Evolutionary conservation across 176 grass and related monocot species (phyloP).

Genomic region (Oropetium thomaeum): DNA sequence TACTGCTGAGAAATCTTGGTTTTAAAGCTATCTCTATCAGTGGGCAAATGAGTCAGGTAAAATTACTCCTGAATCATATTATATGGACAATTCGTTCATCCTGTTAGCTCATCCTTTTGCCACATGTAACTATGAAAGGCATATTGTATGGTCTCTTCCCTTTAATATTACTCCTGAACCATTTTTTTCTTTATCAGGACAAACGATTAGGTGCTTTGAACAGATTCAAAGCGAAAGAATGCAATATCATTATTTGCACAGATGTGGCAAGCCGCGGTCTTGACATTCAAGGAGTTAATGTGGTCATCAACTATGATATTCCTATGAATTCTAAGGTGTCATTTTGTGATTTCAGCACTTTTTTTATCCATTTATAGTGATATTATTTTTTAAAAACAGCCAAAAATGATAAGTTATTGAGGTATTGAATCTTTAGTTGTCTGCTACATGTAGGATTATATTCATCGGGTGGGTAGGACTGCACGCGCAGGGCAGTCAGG

Average conservation of each 20-base stretch:
- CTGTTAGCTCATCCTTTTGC: not conserved
- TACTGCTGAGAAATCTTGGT: slow-evolving; percentile 70
- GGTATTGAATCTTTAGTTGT: not conserved
- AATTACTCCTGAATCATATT: slow-evolving; percentile 17
- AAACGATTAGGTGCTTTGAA: slow-evolving; percentile 90
- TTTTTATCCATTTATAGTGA: not conserved
- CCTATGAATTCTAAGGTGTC: slow-evolving; percentile 84
- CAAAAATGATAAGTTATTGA: not conserved
- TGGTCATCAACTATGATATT: slow-evolving; percentile 95
- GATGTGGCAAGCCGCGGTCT: slow-evolving; percentile 94
- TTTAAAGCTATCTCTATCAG: slow-evolving; percentile 85
- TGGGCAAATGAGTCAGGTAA: slow-evolving; percentile 91
- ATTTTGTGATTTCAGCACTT: slow-evolving; percentile 5
- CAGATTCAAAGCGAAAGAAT: slow-evolving; percentile 76
- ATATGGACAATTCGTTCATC: not conserved
- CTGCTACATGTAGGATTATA: slow-evolving; percentile 67
- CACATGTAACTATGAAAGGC: not conserved
- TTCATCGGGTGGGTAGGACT: slow-evolving; percentile 96
- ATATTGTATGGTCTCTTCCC: slow-evolving; percentile 7
- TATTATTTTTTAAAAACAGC: not conserved
- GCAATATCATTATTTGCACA: slow-evolving; percentile 84
- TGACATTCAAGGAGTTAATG: slow-evolving; percentile 88
- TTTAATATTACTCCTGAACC: not conserved
- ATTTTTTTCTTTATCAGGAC: slow-evolving; percentile 42
- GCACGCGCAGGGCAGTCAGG: slow-evolving; percentile 86